Percentiles rank a stretch among this genome's conserved stretches.
Evolutionary conservation across 192 early-diverging fungal genomes (phyloP).

Genomic region (Coemansia sp.): DNA sequence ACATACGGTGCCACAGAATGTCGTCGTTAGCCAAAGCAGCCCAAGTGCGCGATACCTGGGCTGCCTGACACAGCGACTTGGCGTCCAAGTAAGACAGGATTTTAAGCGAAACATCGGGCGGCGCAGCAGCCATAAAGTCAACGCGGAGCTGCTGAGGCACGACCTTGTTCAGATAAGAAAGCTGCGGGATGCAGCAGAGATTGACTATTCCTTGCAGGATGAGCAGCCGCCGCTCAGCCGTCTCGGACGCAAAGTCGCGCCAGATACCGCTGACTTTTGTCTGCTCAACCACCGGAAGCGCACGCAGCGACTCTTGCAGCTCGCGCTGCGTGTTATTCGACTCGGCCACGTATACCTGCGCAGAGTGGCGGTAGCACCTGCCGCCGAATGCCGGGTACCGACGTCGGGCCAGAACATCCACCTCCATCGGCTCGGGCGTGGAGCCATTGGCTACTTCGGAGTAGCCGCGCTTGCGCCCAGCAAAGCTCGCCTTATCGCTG

Average conservation of each 20-base stretch:
- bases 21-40: conserved; percentile 85
- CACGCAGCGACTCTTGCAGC: conserved; percentile 58
- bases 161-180: conserved; percentile 73
- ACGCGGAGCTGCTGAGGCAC: conserved; percentile 74
- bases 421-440: conserved; percentile 5
- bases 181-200: conserved; percentile 81
- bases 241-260: conserved; percentile 66
- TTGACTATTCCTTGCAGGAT: conserved; percentile 76
- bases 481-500: neutral
- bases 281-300: conserved; percentile 58
- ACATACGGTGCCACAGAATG: conserved; percentile 94
- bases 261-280: conserved; percentile 68
- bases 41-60: conserved; percentile 85
- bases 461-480: conserved; percentile 40
- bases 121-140: conserved; percentile 76
- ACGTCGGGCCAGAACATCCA: conserved; percentile 27
- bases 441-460: conserved; percentile 18
- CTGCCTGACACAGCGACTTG: conserved; percentile 82
- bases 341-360: conserved; percentile 49
- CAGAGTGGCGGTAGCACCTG: conserved; percentile 55
- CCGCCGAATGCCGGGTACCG: conserved; percentile 50
- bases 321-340: conserved; percentile 33
- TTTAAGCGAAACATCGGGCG: conserved; percentile 77
- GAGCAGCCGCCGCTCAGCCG: conserved; percentile 62
- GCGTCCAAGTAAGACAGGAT: conserved; percentile 92